Percentiles rank a stretch among this genome's conserved stretches.
Evolutionary conservation across 148 eudicot genomes (phyloP).

Genomic region (Rheum nobile): DNA sequence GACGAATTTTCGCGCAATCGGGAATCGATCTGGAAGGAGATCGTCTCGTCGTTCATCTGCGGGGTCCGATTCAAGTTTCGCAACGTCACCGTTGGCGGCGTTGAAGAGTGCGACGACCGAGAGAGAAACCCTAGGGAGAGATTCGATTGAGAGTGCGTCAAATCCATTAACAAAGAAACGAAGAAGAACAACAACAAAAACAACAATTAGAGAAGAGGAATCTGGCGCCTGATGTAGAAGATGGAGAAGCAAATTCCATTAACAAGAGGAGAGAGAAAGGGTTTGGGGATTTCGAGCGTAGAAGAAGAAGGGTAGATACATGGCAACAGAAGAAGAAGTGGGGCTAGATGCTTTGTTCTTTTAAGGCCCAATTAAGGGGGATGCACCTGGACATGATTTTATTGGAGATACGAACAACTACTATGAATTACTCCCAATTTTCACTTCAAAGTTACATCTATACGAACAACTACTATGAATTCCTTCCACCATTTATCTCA

Average conservation of each 20-base stretch:
- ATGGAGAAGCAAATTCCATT: conserved; percentile 2
- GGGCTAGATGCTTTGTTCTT: not conserved
- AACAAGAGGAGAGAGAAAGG: not conserved
- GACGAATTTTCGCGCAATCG: conserved; percentile 21
- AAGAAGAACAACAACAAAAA: conserved; percentile 11
- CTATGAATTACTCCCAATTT: not conserved
- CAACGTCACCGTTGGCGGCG: not conserved
- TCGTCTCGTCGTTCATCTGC: conserved; percentile 36
- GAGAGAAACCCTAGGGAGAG: conserved; percentile 37
- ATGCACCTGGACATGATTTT: not conserved
- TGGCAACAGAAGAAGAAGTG: not conserved
- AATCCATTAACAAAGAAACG: conserved; percentile 28
- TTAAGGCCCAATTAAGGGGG: not conserved
- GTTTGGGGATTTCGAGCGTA: not conserved
- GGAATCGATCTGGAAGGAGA: conserved; percentile 48
- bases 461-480: too few species aligned
- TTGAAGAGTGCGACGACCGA: conserved; percentile 20
- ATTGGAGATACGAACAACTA: not conserved
- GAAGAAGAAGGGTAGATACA: conserved; percentile 6
- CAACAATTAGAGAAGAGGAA: not conserved
- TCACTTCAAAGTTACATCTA: not conserved
- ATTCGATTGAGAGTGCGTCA: conserved; percentile 33
- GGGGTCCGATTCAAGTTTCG: conserved; percentile 17
- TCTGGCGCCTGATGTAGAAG: not conserved
- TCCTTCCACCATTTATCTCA: too few species aligned